phyloP scores from a whole-genome alignment of 2,329 filamentous ascomycete genomes.

The Alternaria ventricosa region DNA sequence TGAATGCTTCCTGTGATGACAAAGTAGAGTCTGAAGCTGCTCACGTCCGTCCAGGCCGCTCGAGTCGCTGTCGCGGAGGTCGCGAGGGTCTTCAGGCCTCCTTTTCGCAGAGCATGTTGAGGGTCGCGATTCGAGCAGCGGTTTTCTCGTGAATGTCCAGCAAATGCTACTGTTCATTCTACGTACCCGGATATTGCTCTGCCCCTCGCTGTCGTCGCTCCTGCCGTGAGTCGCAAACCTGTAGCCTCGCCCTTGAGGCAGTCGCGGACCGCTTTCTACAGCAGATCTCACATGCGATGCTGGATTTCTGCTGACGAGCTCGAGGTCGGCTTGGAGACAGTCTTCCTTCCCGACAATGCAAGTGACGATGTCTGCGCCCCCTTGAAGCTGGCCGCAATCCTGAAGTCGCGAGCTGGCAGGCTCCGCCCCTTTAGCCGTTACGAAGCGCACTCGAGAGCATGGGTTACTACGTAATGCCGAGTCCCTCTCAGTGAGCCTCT shows the following conservation, averaged over 20 bases:
- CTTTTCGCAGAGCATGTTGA: neutral
- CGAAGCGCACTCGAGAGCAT: neutral
- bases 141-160: neutral
- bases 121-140: neutral
- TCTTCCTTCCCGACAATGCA: neutral
- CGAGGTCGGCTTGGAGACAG: neutral
- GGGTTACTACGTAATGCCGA: neutral
- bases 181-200: too few relatives aligned
- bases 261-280: neutral
- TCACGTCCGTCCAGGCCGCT: too few relatives aligned
- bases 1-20: rapidly evolving
- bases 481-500: neutral
- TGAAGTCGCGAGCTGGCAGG: neutral
- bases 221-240: neutral
- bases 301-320: neutral
- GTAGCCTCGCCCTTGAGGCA: neutral
- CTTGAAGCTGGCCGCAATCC: neutral
- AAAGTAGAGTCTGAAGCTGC: neutral
- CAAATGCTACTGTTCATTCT: neutral
- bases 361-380: neutral
- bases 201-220: neutral
- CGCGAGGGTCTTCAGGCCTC: neutral
- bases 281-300: neutral
- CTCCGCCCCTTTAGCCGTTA: neutral
- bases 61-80: neutral